Percentiles rank a stretch among this genome's conserved stretches.
phyloP scores from a whole-genome alignment of 257 asterid species.

The Penstemon eatonii region DNA sequence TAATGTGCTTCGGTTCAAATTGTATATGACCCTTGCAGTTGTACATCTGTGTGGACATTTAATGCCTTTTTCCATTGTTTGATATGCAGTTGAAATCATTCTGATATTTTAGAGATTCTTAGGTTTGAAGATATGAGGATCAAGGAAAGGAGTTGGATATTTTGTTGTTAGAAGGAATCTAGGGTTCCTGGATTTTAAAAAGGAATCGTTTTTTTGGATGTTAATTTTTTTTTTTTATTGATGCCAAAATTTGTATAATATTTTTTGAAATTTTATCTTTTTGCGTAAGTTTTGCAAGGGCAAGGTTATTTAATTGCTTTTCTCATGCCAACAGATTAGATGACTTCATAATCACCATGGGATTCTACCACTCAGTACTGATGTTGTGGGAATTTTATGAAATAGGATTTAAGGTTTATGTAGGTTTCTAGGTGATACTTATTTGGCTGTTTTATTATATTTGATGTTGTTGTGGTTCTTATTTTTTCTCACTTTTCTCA shows the following conservation, averaged over 20 bases:
- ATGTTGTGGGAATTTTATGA: no score
- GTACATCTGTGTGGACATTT: neutral
- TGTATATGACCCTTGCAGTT: neutral
- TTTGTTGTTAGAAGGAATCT: slow-evolving; percentile 1
- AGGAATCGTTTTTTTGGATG: neutral
- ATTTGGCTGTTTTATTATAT: no score
- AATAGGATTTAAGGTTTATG: neutral
- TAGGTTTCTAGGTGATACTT: neutral
- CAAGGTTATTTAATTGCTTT: neutral
- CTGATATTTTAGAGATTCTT: neutral
- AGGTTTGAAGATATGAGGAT: slow-evolving; percentile 18
- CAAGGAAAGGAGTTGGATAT: neutral
- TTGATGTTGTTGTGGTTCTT: no score
- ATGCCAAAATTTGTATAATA: neutral
- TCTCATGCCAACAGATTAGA: neutral
- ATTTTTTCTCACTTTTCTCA: neutral
- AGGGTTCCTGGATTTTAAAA: slow-evolving; percentile 17
- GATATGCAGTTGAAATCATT: no score
- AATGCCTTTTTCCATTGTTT: no score
- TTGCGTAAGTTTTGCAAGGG: neutral
- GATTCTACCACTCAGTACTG: neutral
- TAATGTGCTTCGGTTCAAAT: slow-evolving; percentile 5
- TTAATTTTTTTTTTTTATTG: neutral
- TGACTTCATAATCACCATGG: neutral
- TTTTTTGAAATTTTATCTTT: neutral